Conservation (phyloP, 140 eudicot genomes). For the Stevia rebaudiana region DNA sequence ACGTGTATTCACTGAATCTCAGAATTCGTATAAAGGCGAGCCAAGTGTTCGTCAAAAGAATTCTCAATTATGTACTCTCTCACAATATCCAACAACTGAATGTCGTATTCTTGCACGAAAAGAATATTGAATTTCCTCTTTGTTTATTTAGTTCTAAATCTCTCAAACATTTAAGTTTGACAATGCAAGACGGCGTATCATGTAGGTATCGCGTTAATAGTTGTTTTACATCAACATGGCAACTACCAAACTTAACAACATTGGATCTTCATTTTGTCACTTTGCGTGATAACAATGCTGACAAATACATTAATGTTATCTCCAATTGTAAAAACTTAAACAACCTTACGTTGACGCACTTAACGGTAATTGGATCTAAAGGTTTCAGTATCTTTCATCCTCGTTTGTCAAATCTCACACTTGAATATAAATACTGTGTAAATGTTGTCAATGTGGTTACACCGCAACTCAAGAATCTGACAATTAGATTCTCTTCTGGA, state of each 20-base stretch:
- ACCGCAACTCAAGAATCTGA: constrained; percentile 11
- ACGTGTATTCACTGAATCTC: background rate
- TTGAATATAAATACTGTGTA: background rate
- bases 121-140: background rate
- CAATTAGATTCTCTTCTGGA: background rate
- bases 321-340: constrained; percentile 19
- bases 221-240: constrained; percentile 6
- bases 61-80: background rate
- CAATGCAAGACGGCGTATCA: too few relatives aligned
- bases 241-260: constrained; percentile 20
- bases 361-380: background rate
- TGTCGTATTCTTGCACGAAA: background rate
- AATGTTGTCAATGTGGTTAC: background rate
- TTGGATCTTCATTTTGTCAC: constrained; percentile 12
- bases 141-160: too few relatives aligned
- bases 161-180: too few relatives aligned
- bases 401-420: background rate
- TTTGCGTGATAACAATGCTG: background rate
- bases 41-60: background rate
- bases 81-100: constrained; percentile 8
- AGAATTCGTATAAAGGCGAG: background rate
- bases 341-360: background rate
- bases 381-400: constrained; percentile 4
- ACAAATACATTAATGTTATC: background rate
- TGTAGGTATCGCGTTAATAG: too few relatives aligned